Percentiles rank a stretch among this genome's conserved stretches.
phyloP scores from a whole-genome alignment of 2,329 filamentous ascomycete genomes.

The Ophiocordyceps robertsii region DNA sequence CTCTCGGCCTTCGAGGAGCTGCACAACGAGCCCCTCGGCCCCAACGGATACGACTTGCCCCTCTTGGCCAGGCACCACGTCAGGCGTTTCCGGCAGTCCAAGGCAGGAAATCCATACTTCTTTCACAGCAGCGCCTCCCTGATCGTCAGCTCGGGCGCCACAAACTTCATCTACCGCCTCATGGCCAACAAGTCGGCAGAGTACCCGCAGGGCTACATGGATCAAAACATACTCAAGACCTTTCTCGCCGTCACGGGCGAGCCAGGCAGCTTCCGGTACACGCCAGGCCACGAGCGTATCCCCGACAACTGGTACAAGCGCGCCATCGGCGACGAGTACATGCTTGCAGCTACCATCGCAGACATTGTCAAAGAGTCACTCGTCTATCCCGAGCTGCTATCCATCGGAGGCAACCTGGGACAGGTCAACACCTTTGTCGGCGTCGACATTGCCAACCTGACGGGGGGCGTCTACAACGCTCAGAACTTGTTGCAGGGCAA shows the following conservation, averaged over 20 bases:
- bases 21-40: slow-evolving; percentile 20
- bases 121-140: slow-evolving; percentile 37
- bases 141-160: slow-evolving; percentile 30
- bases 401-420: slow-evolving; percentile 33
- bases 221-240: slow-evolving; percentile 3
- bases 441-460: slow-evolving; percentile 26
- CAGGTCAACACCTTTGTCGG: slow-evolving; percentile 33
- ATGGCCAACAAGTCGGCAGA: slow-evolving; percentile 29
- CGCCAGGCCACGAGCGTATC: slow-evolving; percentile 32
- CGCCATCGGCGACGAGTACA: slow-evolving; percentile 24
- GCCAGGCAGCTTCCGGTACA: slow-evolving; percentile 25
- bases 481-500: neutral
- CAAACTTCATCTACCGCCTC: slow-evolving; percentile 26
- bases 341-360: too few relatives aligned
- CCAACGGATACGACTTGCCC: slow-evolving; percentile 16
- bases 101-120: slow-evolving; percentile 36
- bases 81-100: slow-evolving; percentile 18
- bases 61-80: neutral
- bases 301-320: slow-evolving; percentile 34
- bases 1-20: slow-evolving; percentile 19
- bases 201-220: slow-evolving; percentile 17
- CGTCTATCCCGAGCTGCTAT: slow-evolving; percentile 22
- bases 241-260: slow-evolving; percentile 18
- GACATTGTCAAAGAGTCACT: too few relatives aligned
- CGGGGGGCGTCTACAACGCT: slow-evolving; percentile 28